Percentiles rank a stretch among this genome's conserved stretches.
These are phyloP conservation scores for Dispira parvispora DNA, from an alignment of 192 early-diverging fungal species.

Conservation along the genomic window DNA sequence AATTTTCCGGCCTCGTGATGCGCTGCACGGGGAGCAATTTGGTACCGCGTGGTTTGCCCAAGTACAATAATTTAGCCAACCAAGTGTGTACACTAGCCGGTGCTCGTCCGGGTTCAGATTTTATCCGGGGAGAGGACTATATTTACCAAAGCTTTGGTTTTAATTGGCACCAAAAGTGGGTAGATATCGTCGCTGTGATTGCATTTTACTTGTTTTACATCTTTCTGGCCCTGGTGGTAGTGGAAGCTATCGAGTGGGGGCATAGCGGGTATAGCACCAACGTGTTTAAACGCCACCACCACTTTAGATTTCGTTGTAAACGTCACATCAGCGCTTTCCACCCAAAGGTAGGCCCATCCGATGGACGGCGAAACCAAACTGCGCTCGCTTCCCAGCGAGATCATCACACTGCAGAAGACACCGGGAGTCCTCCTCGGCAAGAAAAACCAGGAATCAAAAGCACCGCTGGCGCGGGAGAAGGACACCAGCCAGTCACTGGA, in stretches of 20 bases:
- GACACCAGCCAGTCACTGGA: slow-evolving; percentile 21
- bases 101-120: slow-evolving; percentile 27
- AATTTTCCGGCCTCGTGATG: slow-evolving; percentile 35
- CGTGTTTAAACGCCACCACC: slow-evolving; percentile 27
- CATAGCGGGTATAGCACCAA: slow-evolving; percentile 33
- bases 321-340: neutral
- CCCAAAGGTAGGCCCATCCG: neutral
- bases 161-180: slow-evolving; percentile 36
- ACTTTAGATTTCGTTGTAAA: slow-evolving; percentile 13
- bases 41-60: slow-evolving; percentile 29
- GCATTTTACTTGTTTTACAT: slow-evolving; percentile 25
- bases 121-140: slow-evolving; percentile 45
- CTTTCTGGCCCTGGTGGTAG: slow-evolving; percentile 18
- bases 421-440: no score
- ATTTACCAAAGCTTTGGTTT: slow-evolving; percentile 34
- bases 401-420: no score
- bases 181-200: slow-evolving; percentile 37
- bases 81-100: slow-evolving; percentile 51
- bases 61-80: slow-evolving; percentile 26
- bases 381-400: no score
- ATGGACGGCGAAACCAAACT: no score
- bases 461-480: slow-evolving; percentile 13
- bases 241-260: slow-evolving; percentile 46
- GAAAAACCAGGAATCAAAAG: slow-evolving; percentile 11
- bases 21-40: slow-evolving; percentile 18